These are phyloP conservation scores for Trichoderma gamsii DNA, from an alignment of 495 filamentous ascomycete species.

Conservation along the genomic window DNA sequence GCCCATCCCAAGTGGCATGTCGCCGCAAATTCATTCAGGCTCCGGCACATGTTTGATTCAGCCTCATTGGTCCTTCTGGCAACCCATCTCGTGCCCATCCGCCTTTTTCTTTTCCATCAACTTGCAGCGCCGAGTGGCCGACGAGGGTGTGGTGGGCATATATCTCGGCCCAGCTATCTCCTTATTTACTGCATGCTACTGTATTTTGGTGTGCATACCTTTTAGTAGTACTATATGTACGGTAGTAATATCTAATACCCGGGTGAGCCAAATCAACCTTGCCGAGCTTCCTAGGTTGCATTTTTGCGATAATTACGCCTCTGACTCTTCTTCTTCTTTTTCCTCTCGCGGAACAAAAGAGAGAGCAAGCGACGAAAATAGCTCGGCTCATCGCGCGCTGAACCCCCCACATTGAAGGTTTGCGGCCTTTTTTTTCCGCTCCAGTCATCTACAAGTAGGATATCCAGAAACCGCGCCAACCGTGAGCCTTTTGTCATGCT, in stretches of 20 bases:
- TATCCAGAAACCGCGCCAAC: neutral
- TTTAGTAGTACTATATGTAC: neutral
- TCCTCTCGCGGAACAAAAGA: neutral
- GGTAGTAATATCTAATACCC: neutral
- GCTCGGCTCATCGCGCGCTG: neutral
- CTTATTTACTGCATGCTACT: too few species aligned
- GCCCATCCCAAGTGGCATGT: conserved; percentile 14
- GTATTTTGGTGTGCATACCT: too few species aligned
- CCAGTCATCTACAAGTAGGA: too few species aligned
- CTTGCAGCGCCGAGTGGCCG: neutral
- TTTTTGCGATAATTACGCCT: neutral
- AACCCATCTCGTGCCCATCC: neutral
- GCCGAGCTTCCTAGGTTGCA: conserved; percentile 1
- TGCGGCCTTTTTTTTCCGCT: neutral
- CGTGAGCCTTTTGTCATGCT: neutral
- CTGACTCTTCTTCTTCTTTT: neutral
- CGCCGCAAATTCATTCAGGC: neutral
- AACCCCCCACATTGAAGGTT: neutral
- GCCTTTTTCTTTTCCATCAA: neutral
- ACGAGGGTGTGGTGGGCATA: neutral
- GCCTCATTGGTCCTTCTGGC: conserved; percentile 15
- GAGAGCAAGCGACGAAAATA: neutral
- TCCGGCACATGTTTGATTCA: neutral
- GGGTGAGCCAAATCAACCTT: neutral
- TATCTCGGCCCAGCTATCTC: too few species aligned